These are phyloP conservation scores for Phylloporus sp. DNA, from an alignment of 768 basidiomycete species.

Conservation along the genomic window DNA sequence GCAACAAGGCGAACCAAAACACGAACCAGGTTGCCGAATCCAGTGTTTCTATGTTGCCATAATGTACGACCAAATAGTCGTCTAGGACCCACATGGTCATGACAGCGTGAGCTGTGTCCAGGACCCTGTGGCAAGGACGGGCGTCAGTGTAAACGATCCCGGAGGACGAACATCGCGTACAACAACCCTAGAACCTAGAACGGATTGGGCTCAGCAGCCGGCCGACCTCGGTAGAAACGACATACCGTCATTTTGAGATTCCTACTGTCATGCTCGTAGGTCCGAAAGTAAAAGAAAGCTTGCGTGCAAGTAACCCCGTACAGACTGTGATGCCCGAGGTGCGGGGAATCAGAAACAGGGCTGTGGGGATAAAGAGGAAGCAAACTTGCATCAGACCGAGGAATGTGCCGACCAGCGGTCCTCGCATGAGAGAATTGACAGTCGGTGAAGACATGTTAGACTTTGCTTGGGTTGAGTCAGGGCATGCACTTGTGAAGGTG, in stretches of 20 bases:
- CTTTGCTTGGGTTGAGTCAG: neutral
- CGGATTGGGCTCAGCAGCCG: neutral
- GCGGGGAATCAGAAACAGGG: constrained; percentile 1
- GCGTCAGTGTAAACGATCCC: neutral
- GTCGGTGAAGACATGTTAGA: constrained; percentile 7
- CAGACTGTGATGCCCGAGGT: constrained; percentile 7
- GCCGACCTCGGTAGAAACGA: neutral
- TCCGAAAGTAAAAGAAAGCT: constrained; percentile 26
- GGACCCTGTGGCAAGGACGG: constrained; percentile 4
- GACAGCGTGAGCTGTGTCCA: constrained; percentile 21
- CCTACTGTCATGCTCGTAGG: constrained; percentile 15
- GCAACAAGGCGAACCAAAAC: neutral
- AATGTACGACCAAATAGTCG: constrained; percentile 19
- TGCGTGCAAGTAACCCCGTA: constrained; percentile 29
- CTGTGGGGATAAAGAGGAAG: neutral
- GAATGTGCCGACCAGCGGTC: constrained; percentile 26
- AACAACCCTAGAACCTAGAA: constrained; percentile 21
- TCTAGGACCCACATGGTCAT: constrained; percentile 24
- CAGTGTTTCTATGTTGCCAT: constrained; percentile 9
- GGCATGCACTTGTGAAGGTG: neutral
- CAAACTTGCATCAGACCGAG: constrained; percentile 19
- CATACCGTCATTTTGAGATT: constrained; percentile 23
- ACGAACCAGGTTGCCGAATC: constrained; percentile 21
- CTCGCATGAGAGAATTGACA: constrained; percentile 16
- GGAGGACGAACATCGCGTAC: neutral